Percentiles rank a stretch among this genome's conserved stretches.
Evolutionary conservation across 495 filamentous ascomycete genomes (phyloP).

Genomic region (Aspergillus cavernicola): DNA sequence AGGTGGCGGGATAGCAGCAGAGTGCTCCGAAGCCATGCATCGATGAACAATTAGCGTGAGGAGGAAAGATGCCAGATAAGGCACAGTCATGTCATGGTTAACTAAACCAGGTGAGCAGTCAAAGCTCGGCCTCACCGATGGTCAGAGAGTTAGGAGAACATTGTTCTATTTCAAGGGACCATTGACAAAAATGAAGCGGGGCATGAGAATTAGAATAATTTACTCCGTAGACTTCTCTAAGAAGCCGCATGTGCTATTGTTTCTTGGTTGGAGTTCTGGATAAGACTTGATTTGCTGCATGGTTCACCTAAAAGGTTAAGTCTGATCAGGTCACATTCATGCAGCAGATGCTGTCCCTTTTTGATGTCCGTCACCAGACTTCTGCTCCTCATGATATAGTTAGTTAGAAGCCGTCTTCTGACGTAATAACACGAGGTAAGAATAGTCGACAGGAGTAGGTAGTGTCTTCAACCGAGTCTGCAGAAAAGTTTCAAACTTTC

Average conservation of each 20-base stretch:
- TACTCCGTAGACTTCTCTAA: conserved; percentile 1
- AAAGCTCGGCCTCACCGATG: too few species aligned
- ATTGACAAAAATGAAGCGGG: too few species aligned
- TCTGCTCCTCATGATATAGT: background rate
- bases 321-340: background rate
- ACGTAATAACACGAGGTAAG: background rate
- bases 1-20: conserved; percentile 22
- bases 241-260: background rate
- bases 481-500: too few species aligned
- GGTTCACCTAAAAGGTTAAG: background rate
- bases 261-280: background rate
- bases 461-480: background rate
- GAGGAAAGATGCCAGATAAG: conserved; percentile 3
- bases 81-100: too few species aligned
- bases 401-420: background rate
- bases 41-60: conserved; percentile 13
- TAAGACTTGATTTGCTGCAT: background rate
- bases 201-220: too few species aligned
- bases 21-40: conserved; percentile 5
- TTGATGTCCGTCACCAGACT: background rate
- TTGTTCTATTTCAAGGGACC: too few species aligned
- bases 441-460: background rate
- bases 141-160: too few species aligned
- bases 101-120: too few species aligned
- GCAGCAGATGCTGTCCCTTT: background rate